Evolutionary conservation across 2,329 filamentous ascomycete genomes (phyloP).

Genomic region (Magnaporthales sp.): DNA sequence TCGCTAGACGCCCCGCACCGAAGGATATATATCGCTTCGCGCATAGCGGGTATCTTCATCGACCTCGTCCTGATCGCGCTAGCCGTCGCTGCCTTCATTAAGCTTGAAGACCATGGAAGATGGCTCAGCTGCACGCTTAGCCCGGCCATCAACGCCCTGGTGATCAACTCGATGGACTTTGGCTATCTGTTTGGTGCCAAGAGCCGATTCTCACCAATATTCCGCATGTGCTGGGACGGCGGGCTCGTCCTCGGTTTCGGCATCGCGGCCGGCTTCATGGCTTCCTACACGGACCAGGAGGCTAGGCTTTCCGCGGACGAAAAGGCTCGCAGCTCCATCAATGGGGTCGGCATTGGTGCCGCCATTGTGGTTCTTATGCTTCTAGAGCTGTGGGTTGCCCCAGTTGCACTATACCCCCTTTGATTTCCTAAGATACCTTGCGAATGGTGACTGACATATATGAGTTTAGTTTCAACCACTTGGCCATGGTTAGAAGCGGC

Average conservation of each 20-base stretch:
- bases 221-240: conserved; percentile 3
- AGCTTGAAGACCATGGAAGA: background rate
- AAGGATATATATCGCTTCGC: background rate
- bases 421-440: background rate
- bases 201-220: background rate
- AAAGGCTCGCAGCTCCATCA: background rate
- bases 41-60: background rate
- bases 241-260: background rate
- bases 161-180: background rate
- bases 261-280: conserved; percentile 2
- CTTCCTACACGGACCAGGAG: background rate
- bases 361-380: background rate
- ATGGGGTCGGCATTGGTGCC: background rate
- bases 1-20: background rate
- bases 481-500: background rate
- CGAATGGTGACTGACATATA: background rate
- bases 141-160: background rate
- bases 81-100: background rate
- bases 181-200: background rate
- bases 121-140: conserved; percentile 4
- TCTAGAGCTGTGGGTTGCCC: background rate
- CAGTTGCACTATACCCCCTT: background rate
- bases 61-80: background rate
- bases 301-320: background rate
- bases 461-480: background rate